Base-by-base conservation (phyloP, 148 eudicot species). In the Vaccinium vitisidaea region DNA sequence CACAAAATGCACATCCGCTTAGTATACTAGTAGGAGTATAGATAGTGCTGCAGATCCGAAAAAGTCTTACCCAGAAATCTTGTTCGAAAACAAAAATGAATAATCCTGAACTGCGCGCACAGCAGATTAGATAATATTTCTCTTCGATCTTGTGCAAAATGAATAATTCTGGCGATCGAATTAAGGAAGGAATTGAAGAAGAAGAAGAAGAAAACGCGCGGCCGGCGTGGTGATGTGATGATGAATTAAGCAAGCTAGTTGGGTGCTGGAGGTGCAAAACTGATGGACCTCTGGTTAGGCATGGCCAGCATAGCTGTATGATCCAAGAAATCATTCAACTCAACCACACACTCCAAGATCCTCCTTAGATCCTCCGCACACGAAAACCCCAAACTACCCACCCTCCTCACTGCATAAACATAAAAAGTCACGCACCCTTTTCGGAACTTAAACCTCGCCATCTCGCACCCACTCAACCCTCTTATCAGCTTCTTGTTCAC, bases 271-370 rank as follows among this genome's bases (percentile, higher is more conserved):
- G 83, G 85, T 0, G 88, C 86, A 81, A 82, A 88, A 69, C 49
- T 83, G 50, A 96, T 87, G n/a, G 90, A 92, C 65, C 95, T 88
- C 87, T 94, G 98, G 82, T 92, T 87, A 18, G 99, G 99, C 98
- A 91, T 80, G 6, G 98, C 97, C 75, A 96, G 93, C 99, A 96
- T 94, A 30, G 97, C 95, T 30, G 99, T 96, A 75, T 96, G 99
- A 87, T 96, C 99, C 85, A 96, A 81, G 86, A 96, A 96, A 92
- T 96, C 99, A 3, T 88, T 91, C 11, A 96, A 88, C 1, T 90
- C 92, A 52, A 90, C 93, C 21, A 96, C 99, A 8, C 91, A 85
- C 55, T 92, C 90, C 58, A 96, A 55, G 5, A 96, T 85, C 25
- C 58, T 27, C 58, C 91, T 87, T 81, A 96, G 84, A 84, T 96